These are phyloP conservation scores for Lachnellula cervina DNA, from an alignment of 2,329 filamentous ascomycete genomes.

Conservation along the genomic window DNA sequence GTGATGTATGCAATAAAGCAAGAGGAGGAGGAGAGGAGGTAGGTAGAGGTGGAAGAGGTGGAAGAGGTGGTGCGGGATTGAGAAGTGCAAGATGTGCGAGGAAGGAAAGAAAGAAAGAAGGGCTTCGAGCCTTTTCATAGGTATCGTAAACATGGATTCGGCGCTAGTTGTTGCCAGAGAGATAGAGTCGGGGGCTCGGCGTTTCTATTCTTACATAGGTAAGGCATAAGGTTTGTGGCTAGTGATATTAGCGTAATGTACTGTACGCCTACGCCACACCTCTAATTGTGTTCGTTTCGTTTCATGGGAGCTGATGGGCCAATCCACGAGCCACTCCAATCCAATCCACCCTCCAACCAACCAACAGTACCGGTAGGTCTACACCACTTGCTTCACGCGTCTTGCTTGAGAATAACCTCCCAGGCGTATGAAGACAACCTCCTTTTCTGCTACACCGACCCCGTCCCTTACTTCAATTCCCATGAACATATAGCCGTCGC, in stretches of 20 bases:
- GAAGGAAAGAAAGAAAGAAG: slow-evolving; percentile 21
- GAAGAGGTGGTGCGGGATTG: slow-evolving; percentile 28
- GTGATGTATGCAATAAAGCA: slow-evolving; percentile 20
- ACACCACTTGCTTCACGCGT: no score
- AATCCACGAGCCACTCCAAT: background rate
- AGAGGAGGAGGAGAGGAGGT: slow-evolving; percentile 30
- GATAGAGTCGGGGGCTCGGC: no score
- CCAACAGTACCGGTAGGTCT: background rate
- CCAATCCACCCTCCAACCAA: background rate
- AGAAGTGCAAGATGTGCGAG: slow-evolving; percentile 29
- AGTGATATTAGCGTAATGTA: background rate
- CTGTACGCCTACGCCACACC: no score
- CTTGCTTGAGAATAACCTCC: no score
- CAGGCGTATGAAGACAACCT: background rate
- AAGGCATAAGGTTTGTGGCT: no score
- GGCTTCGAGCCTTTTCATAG: slow-evolving; percentile 13
- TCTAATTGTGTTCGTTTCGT: no score
- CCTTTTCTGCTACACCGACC: background rate
- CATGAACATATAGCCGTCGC: slow-evolving; percentile 21
- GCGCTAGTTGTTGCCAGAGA: background rate
- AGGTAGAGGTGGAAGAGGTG: slow-evolving; percentile 27
- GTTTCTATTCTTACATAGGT: no score
- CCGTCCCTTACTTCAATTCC: slow-evolving; percentile 2
- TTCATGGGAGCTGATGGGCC: no score
- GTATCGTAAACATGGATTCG: background rate